phyloP scores from a whole-genome alignment of 306 rosid species.

The Vigna nakashimae region DNA sequence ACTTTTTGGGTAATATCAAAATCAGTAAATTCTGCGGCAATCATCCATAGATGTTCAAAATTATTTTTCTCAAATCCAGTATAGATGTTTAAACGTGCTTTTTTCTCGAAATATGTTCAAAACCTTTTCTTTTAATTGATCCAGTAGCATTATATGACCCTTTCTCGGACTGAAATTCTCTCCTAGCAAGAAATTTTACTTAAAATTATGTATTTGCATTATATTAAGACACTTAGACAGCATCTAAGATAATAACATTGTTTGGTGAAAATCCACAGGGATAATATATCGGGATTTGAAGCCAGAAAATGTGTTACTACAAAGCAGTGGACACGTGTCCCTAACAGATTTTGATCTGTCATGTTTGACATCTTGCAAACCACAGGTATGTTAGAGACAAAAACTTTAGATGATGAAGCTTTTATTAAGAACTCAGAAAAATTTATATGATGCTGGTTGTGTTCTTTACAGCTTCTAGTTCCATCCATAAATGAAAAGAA shows the following conservation, averaged over 20 bases:
- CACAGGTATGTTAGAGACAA: constrained; percentile 67
- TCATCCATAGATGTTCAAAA: too few species aligned
- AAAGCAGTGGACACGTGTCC: constrained; percentile 74
- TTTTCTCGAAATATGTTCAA: neutral
- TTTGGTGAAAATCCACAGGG: constrained; percentile 58
- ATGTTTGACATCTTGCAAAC: constrained; percentile 89
- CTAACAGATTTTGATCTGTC: constrained; percentile 95
- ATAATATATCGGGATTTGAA: constrained; percentile 94
- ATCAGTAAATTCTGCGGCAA: neutral
- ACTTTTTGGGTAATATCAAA: too few species aligned
- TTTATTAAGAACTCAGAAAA: constrained; percentile 15
- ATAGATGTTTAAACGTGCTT: neutral
- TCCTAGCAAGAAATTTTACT: neutral
- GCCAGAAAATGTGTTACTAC: constrained; percentile 95
- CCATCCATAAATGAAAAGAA: constrained; percentile 70
- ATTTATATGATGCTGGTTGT: constrained; percentile 1
- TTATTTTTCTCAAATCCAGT: too few species aligned
- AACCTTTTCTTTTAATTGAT: too few species aligned
- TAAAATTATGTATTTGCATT: neutral
- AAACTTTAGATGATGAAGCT: neutral
- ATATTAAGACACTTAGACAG: neutral
- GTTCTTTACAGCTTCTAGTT: constrained; percentile 70
- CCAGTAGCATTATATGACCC: too few species aligned
- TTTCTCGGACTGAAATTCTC: too few species aligned
- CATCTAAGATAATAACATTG: constrained; percentile 14